Evolutionary conservation across 306 rosid species (phyloP).

Genomic region (Vigna angularis): DNA sequence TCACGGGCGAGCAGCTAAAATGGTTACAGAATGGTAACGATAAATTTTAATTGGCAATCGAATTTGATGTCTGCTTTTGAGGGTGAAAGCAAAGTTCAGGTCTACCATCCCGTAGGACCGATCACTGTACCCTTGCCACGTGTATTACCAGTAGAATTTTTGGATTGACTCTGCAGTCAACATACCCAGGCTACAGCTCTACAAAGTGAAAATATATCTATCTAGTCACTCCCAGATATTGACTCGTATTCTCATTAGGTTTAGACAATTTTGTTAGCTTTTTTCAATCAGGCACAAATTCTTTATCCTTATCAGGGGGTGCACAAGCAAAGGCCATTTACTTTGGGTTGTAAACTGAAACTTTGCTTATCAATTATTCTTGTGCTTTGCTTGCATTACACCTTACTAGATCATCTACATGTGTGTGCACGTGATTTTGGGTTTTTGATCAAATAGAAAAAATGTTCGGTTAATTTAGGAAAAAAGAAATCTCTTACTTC

Average conservation of each 20-base stretch:
- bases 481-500: constrained; percentile 67
- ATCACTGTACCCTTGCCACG: not conserved
- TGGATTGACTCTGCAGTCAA: constrained; percentile 41
- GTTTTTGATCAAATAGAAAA: constrained; percentile 13
- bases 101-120: constrained; percentile 16
- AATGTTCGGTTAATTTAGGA: constrained; percentile 69
- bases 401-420: constrained; percentile 17
- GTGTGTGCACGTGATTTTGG: constrained; percentile 14
- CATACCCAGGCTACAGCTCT: constrained; percentile 26
- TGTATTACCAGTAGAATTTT: constrained; percentile 15
- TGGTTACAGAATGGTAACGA: constrained; percentile 34
- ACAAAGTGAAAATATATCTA: constrained; percentile 30
- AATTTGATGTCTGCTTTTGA: constrained; percentile 40
- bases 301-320: constrained; percentile 2
- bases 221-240: constrained; percentile 38
- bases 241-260: constrained; percentile 25
- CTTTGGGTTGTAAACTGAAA: constrained; percentile 30
- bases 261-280: constrained; percentile 37
- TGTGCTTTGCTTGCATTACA: constrained; percentile 23
- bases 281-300: not conserved
- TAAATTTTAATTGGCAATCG: constrained; percentile 44
- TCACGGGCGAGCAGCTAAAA: constrained; percentile 21
- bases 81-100: constrained; percentile 38
- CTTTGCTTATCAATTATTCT: constrained; percentile 24
- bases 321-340: constrained; percentile 9